A percentile compares a stretch with the other conserved stretches of the same genome.
These are phyloP conservation scores for Ceratocystis alfenasii DNA, from an alignment of 2,329 filamentous ascomycete species.

Conservation along the genomic window DNA sequence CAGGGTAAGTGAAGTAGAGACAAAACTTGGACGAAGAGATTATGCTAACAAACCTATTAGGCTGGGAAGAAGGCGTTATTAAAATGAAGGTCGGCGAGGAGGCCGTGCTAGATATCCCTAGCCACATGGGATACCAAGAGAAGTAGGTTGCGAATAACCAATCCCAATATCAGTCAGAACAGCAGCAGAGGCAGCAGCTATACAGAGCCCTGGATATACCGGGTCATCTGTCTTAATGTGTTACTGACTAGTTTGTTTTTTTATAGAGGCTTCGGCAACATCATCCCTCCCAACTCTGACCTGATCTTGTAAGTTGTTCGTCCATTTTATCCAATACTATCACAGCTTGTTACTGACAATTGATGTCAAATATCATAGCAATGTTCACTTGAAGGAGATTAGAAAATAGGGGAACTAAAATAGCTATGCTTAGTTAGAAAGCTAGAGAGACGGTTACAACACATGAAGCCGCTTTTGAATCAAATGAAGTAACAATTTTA, in stretches of 20 bases:
- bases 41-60: constrained; percentile 32
- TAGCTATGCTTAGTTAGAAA: too few species aligned
- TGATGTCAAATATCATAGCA: constrained; percentile 35
- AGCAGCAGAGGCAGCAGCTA: background rate
- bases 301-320: constrained; percentile 66
- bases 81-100: constrained; percentile 88
- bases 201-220: background rate
- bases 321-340: background rate
- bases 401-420: constrained; percentile 29
- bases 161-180: background rate
- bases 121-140: constrained; percentile 54
- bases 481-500: background rate
- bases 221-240: background rate
- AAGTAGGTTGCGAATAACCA: constrained; percentile 35
- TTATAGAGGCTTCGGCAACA: constrained; percentile 60
- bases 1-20: constrained; percentile 47
- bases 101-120: constrained; percentile 69
- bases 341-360: constrained; percentile 18
- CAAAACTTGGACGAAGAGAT: background rate
- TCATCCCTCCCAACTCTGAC: constrained; percentile 62
- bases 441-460: background rate
- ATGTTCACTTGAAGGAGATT: constrained; percentile 57
- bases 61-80: constrained; percentile 74
- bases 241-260: background rate
- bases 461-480: background rate